phyloP scores from a whole-genome alignment of 495 filamentous ascomycete species.

The Penicillium arizonense region DNA sequence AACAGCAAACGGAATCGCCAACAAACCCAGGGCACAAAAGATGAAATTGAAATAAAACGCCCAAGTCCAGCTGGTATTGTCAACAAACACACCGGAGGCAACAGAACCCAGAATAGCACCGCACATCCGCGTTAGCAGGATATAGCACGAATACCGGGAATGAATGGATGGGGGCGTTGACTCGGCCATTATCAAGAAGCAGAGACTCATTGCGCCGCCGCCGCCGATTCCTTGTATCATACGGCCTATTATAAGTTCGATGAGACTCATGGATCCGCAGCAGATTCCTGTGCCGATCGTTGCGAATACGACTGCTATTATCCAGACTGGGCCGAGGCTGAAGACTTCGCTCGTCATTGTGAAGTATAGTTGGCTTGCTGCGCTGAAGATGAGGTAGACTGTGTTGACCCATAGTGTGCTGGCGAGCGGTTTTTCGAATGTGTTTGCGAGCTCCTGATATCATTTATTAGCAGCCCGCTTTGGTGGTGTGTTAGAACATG shows the following conservation, averaged over 20 bases:
- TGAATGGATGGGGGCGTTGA: slow-evolving; percentile 46
- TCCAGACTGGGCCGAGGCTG: slow-evolving; percentile 43
- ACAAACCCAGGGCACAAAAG: slow-evolving; percentile 34
- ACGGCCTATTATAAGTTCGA: slow-evolving; percentile 61
- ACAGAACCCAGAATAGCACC: slow-evolving; percentile 38
- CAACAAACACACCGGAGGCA: slow-evolving; percentile 37
- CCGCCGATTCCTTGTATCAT: slow-evolving; percentile 71
- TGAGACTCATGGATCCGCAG: slow-evolving; percentile 58
- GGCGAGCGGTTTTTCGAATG: slow-evolving; percentile 26
- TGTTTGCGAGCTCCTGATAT: slow-evolving; percentile 26
- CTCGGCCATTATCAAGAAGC: slow-evolving; percentile 66
- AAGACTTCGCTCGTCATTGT: slow-evolving; percentile 42
- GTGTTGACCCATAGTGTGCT: slow-evolving; percentile 42
- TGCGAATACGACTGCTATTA: slow-evolving; percentile 52
- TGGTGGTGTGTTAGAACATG: not conserved
- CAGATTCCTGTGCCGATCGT: slow-evolving; percentile 58
- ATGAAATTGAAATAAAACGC: slow-evolving; percentile 45
- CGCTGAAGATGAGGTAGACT: slow-evolving; percentile 37
- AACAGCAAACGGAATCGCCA: slow-evolving; percentile 36
- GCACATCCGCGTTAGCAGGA: slow-evolving; percentile 32
- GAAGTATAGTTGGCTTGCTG: slow-evolving; percentile 38
- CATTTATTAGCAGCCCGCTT: slow-evolving; percentile 10
- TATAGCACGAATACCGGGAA: slow-evolving; percentile 39
- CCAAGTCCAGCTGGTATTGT: slow-evolving; percentile 38
- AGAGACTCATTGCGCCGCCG: slow-evolving; percentile 63